Evolutionary conservation across 2,329 filamentous ascomycete species (phyloP), one percentile per base, ranked within the genome.

Genomic region (Epichloe sibirici): DNA sequence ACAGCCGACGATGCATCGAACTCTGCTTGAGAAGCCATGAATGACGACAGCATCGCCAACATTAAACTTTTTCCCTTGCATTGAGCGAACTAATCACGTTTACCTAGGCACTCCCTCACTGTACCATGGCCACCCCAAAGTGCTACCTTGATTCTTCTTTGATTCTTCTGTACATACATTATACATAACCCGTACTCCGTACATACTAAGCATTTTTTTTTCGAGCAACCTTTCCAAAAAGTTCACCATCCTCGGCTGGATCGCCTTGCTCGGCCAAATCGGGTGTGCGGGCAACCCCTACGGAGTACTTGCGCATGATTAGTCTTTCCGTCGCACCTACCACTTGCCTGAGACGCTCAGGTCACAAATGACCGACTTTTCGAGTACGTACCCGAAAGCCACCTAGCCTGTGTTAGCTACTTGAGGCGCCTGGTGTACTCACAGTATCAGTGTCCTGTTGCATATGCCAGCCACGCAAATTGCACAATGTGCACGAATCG

Each of bases 401-500:
- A 28, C 38, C 28, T 43, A n/a, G 15, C 25, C 23, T n/a, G 8
- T 15, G 3, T n/a, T 13, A 39, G 17, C 31, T 4, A 11, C n/a
- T 2, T 6, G 15, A 31, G 4, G 31, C 9, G 31, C 31, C 31
- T n/a, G 17, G 37, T 13, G 31, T 6, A 39, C 21, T n/a, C 3
- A 21, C 37, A 12, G 52, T 53, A 48, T 17, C 44, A 34, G 25
- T 11, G n/a, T 6, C 6, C 37, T 38, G 25, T 31, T 31, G 11
- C 21, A 34, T 45, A 28, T 42, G 17, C 45, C 45, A 42, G 21
- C 49, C 54, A 38, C 39, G 54, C 51, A 31, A 53, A 51, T 51
- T 46, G 25, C 54, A 45, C 48, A 12, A 40, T 40, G 47, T 48
- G 37, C 54, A 56, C 54, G 52, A 56, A 47, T 56, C 54, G 54